Evolutionary conservation across 108 stramenopile genomes (phyloP).

Genomic region (Fragilaria radians): DNA sequence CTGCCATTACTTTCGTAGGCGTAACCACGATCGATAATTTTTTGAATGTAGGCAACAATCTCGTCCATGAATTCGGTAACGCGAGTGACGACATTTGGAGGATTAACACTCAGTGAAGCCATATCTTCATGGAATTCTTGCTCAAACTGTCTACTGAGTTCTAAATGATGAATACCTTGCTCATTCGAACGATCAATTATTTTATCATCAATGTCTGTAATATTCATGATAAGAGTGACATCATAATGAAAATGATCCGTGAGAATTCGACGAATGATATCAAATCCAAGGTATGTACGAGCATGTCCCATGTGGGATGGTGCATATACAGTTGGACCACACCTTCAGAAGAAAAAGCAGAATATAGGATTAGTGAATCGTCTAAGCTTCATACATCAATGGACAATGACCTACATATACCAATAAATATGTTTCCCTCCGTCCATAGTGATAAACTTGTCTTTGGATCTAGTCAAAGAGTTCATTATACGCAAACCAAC

Average conservation of each 20-base stretch:
- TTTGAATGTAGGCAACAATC: slow-evolving; percentile 85
- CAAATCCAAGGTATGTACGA: slow-evolving; percentile 94
- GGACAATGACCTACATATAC: slow-evolving; percentile 32
- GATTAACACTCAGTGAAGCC: slow-evolving; percentile 73
- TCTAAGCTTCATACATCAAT: slow-evolving; percentile 15
- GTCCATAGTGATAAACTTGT: slow-evolving; percentile 10
- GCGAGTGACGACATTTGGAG: slow-evolving; percentile 89
- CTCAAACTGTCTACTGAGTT: slow-evolving; percentile 79
- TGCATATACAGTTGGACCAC: slow-evolving; percentile 99
- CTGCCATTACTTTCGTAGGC: slow-evolving; percentile 94
- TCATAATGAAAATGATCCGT: slow-evolving; percentile 93
- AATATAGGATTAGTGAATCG: not conserved
- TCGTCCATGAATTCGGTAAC: slow-evolving; percentile 94
- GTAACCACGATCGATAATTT: slow-evolving; percentile 82
- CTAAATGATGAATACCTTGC: not conserved
- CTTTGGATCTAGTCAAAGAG: slow-evolving; percentile 14
- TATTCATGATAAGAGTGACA: slow-evolving; percentile 82
- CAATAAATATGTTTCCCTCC: slow-evolving; percentile 11
- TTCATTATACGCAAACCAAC: slow-evolving; percentile 12
- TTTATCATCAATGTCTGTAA: slow-evolving; percentile 99
- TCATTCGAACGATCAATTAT: slow-evolving; percentile 81
- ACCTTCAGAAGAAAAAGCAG: slow-evolving; percentile 48
- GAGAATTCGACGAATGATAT: slow-evolving; percentile 96
- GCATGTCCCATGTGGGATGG: slow-evolving; percentile 97
- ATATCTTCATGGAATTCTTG: slow-evolving; percentile 96